These are phyloP conservation scores for Naganishia sp. DNA, from an alignment of 1,284 basidiomycete genomes.

Conservation along the genomic window DNA sequence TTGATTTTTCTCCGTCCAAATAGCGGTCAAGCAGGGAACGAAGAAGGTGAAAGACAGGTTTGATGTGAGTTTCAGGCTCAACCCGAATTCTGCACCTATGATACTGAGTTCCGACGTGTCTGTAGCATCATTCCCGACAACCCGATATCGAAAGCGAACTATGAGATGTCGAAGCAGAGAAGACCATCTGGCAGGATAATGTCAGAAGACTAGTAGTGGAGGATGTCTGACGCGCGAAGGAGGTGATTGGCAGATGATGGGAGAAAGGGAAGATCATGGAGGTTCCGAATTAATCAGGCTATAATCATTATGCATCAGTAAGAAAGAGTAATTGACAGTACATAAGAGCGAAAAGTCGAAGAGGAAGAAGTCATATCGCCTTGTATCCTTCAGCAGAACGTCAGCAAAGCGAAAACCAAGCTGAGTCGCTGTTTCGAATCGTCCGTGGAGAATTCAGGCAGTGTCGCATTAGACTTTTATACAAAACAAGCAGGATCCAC, in stretches of 20 bases:
- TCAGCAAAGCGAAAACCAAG: neutral
- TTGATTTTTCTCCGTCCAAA: neutral
- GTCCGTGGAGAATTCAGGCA: conserved; percentile 11
- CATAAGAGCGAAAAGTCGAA: conserved; percentile 29
- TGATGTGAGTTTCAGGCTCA: conserved; percentile 7
- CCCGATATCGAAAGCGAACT: conserved; percentile 28
- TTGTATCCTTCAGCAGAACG: neutral
- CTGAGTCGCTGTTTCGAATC: conserved; percentile 25
- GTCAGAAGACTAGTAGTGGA: no score
- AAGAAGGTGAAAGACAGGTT: conserved; percentile 26
- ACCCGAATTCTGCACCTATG: neutral
- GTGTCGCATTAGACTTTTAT: conserved; percentile 17
- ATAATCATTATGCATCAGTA: conserved; percentile 10
- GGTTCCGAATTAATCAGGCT: no score
- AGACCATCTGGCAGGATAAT: no score
- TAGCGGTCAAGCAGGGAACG: conserved; percentile 16
- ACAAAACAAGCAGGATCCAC: neutral
- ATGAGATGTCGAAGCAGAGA: neutral
- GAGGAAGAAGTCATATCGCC: conserved; percentile 24
- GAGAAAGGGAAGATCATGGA: neutral
- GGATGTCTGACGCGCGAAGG: no score
- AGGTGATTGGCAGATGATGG: no score
- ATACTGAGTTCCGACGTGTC: neutral
- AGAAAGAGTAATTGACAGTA: neutral
- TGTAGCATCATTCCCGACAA: conserved; percentile 16